A percentile compares a stretch with the other conserved stretches of the same genome.
Conservation (phyloP, 257 asterid genomes). For the Prunella vulgaris region DNA sequence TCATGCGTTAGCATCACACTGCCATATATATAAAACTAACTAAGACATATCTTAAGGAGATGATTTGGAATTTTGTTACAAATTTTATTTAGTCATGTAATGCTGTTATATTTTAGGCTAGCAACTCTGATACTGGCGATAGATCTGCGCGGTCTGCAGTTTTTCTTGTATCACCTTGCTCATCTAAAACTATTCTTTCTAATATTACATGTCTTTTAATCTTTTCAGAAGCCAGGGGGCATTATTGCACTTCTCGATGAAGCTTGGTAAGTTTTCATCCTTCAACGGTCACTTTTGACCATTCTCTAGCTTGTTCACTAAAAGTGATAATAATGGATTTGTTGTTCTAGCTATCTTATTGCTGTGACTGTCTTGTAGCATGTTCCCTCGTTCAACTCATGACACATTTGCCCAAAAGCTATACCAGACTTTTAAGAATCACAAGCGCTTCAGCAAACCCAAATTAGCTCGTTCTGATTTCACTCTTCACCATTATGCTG, state of each 20-base stretch:
- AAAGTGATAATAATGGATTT: constrained; percentile 5
- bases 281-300: neutral
- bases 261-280: constrained; percentile 69
- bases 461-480: constrained; percentile 93
- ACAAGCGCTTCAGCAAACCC: constrained; percentile 96
- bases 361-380: constrained; percentile 44
- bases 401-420: constrained; percentile 96
- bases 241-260: constrained; percentile 97
- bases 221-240: constrained; percentile 94
- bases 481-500: constrained; percentile 93
- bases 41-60: neutral
- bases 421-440: constrained; percentile 79
- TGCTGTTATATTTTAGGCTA: constrained; percentile 4
- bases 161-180: neutral
- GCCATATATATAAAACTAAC: neutral
- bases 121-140: neutral
- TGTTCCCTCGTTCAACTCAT: constrained; percentile 97
- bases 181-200: constrained; percentile 14
- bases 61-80: neutral
- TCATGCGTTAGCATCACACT: neutral
- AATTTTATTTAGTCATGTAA: neutral
- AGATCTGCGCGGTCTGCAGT: neutral
- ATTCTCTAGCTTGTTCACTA: constrained; percentile 2
- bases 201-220: constrained; percentile 18
- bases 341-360: constrained; percentile 21